phyloP scores from a whole-genome alignment of 108 stramenopile species.

The Cyclotella choctawhatcheeana region DNA sequence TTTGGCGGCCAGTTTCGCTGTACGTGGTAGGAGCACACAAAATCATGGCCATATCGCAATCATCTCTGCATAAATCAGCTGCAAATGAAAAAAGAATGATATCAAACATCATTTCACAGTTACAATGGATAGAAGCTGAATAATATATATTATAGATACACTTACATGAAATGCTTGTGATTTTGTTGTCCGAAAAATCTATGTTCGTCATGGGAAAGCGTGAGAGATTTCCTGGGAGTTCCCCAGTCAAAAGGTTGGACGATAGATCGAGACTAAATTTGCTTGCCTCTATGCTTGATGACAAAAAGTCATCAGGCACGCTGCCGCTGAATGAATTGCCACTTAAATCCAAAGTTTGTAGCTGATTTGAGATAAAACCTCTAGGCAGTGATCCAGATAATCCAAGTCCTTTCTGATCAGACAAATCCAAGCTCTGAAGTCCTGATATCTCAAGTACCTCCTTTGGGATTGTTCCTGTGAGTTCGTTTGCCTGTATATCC shows the following conservation, averaged over 20 bases:
- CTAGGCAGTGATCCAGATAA: slow-evolving; percentile 27
- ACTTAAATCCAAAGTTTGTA: slow-evolving; percentile 35
- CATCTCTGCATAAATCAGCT: slow-evolving; percentile 59
- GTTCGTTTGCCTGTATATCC: slow-evolving; percentile 12
- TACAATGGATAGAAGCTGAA: not conserved
- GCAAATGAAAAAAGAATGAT: not conserved
- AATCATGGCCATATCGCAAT: slow-evolving; percentile 67
- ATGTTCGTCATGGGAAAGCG: slow-evolving; percentile 54
- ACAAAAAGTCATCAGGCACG: slow-evolving; percentile 13
- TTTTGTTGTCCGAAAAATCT: slow-evolving; percentile 60
- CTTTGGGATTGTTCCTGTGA: slow-evolving; percentile 51
- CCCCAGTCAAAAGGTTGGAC: slow-evolving; percentile 12
- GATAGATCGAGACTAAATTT: slow-evolving; percentile 33
- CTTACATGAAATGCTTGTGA: slow-evolving; percentile 48
- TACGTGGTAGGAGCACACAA: slow-evolving; percentile 69
- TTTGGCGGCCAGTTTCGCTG: slow-evolving; percentile 60
- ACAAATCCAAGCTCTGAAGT: slow-evolving; percentile 18
- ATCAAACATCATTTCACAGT: not conserved
- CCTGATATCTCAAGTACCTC: slow-evolving; percentile 14
- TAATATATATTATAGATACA: not conserved
- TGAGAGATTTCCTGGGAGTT: slow-evolving; percentile 5
- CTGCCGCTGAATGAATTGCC: slow-evolving; percentile 12
- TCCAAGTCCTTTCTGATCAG: slow-evolving; percentile 18
- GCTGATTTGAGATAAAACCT: slow-evolving; percentile 8
- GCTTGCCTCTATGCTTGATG: slow-evolving; percentile 4